Evolutionary conservation across 2,329 filamentous ascomycete genomes (phyloP).

Genomic region (Ceratocystis huliohia): DNA sequence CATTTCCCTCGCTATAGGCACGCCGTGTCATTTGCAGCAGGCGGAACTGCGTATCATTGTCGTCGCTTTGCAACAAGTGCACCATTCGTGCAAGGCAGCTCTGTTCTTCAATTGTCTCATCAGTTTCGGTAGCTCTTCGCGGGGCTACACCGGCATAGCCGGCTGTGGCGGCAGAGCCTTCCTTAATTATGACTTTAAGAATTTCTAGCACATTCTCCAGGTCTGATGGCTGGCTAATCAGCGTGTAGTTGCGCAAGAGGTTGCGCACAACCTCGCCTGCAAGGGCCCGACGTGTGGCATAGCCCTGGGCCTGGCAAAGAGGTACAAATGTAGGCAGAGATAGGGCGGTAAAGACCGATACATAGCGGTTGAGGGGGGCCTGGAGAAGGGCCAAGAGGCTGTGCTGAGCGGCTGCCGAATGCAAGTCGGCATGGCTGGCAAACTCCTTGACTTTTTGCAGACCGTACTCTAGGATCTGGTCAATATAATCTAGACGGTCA

Average conservation of each 20-base stretch:
- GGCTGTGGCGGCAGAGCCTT: conserved; percentile 71
- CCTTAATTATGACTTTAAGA: conserved; percentile 81
- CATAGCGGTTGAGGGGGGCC: conserved; percentile 77
- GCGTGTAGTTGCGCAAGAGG: conserved; percentile 69
- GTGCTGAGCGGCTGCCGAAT: conserved; percentile 74
- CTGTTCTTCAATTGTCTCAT: conserved; percentile 96
- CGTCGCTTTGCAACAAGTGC: conserved; percentile 67
- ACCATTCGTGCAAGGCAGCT: conserved; percentile 90
- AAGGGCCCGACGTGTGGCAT: conserved; percentile 79
- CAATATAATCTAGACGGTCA: conserved; percentile 81
- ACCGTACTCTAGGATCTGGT: conserved; percentile 84
- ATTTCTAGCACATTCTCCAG: conserved; percentile 82
- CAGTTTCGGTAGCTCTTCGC: conserved; percentile 67
- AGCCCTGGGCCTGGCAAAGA: conserved; percentile 80
- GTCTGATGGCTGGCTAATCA: conserved; percentile 63
- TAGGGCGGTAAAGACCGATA: conserved; percentile 90
- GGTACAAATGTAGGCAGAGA: conserved; percentile 86
- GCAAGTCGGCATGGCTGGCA: conserved; percentile 87
- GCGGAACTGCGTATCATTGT: conserved; percentile 91
- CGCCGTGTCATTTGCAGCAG: conserved; percentile 79
- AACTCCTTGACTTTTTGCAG: conserved; percentile 77
- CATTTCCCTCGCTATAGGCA: conserved; percentile 80
- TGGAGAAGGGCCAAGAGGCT: conserved; percentile 83
- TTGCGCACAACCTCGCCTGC: conserved; percentile 76
- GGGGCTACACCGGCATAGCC: conserved; percentile 75